Conservation (phyloP, 192 early-diverging fungal genomes). For the Backusella liffmaniae region DNA sequence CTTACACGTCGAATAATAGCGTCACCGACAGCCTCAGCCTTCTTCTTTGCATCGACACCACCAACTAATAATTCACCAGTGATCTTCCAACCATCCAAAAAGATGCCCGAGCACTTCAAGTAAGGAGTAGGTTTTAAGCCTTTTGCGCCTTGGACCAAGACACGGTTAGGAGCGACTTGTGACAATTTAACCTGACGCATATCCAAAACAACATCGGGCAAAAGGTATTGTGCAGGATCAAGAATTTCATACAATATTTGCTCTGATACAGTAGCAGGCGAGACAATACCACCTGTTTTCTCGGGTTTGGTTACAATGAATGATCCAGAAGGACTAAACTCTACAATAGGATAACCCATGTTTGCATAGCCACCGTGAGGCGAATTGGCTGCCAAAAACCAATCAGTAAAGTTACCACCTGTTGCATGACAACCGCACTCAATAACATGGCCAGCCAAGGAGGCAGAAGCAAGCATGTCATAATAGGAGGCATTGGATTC, state of each 20-base stretch:
- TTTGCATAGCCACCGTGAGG: slow-evolving; percentile 56
- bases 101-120: slow-evolving; percentile 64
- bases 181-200: slow-evolving; percentile 52
- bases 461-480: slow-evolving; percentile 60
- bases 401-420: slow-evolving; percentile 71
- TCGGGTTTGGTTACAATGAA: slow-evolving; percentile 62
- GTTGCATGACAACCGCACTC: slow-evolving; percentile 70
- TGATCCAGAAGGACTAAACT: slow-evolving; percentile 49
- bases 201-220: slow-evolving; percentile 67
- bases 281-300: slow-evolving; percentile 61
- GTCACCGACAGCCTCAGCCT: slow-evolving; percentile 55
- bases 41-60: slow-evolving; percentile 52
- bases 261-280: slow-evolving; percentile 55
- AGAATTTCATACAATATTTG: slow-evolving; percentile 67
- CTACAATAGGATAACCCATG: slow-evolving; percentile 69
- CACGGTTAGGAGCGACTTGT: slow-evolving; percentile 56
- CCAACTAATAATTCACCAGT: slow-evolving; percentile 58
- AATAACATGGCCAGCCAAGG: slow-evolving; percentile 66
- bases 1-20: slow-evolving; percentile 50
- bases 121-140: slow-evolving; percentile 55
- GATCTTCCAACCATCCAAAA: slow-evolving; percentile 59
- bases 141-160: slow-evolving; percentile 58
- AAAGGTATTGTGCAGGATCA: slow-evolving; percentile 61
- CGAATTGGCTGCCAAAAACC: slow-evolving; percentile 56
- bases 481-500: slow-evolving; percentile 34